A percentile compares a stretch with the other conserved stretches of the same genome.
These are phyloP conservation scores for Aureobasidium vineae DNA, from an alignment of 2,329 filamentous ascomycete genomes.

Conservation along the genomic window DNA sequence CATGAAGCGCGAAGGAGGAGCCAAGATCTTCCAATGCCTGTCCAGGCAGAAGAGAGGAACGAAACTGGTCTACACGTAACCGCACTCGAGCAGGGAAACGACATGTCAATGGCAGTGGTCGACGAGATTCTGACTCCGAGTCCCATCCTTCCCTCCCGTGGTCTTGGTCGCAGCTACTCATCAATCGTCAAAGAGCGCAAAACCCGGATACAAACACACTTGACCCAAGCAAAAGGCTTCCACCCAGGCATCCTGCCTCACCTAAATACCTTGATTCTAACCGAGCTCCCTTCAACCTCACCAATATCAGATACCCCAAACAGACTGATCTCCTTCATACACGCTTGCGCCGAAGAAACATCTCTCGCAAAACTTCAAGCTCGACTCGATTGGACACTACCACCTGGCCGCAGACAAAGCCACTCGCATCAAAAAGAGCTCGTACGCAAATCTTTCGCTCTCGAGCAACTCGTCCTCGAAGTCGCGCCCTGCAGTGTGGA, in stretches of 20 bases:
- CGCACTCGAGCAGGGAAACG: neutral
- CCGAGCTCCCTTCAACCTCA: constrained; percentile 50
- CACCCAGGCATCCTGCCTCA: constrained; percentile 58
- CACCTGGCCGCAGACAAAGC: constrained; percentile 55
- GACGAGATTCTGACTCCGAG: neutral
- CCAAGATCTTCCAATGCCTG: constrained; percentile 25
- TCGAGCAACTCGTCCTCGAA: constrained; percentile 58
- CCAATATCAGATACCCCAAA: constrained; percentile 43
- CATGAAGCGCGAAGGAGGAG: constrained; percentile 8
- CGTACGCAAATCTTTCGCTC: constrained; percentile 54
- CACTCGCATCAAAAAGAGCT: constrained; percentile 44
- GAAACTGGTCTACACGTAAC: constrained; percentile 2
- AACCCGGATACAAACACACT: constrained; percentile 33
- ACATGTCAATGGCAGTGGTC: neutral
- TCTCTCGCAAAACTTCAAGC: constrained; percentile 54
- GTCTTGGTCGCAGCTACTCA: constrained; percentile 35
- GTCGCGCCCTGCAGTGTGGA: constrained; percentile 44
- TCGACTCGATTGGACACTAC: constrained; percentile 56
- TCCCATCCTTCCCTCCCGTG: neutral
- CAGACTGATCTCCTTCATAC: constrained; percentile 55
- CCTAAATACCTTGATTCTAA: constrained; percentile 56
- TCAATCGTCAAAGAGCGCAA: constrained; percentile 35
- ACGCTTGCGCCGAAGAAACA: constrained; percentile 56
- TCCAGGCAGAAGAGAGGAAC: constrained; percentile 38
- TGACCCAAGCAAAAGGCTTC: constrained; percentile 37